Conservation (phyloP, 2,329 filamentous ascomycete species). For the Ploettnerulaceae sp. region DNA sequence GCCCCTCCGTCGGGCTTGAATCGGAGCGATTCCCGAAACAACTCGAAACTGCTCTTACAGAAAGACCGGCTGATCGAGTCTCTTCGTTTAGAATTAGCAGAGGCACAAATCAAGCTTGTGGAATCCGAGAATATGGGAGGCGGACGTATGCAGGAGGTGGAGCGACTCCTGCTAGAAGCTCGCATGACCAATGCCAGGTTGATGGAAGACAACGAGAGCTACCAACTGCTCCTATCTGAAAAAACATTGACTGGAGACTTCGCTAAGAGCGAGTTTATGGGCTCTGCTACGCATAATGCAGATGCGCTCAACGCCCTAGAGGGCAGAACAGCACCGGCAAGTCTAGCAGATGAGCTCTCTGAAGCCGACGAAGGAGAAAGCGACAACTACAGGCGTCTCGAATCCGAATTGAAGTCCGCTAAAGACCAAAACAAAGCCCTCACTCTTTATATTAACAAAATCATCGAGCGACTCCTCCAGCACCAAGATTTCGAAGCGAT, state of each 20-base stretch:
- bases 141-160: constrained; percentile 81
- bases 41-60: constrained; percentile 83
- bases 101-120: constrained; percentile 90
- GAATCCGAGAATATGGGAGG: constrained; percentile 92
- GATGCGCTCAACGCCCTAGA: constrained; percentile 62
- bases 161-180: constrained; percentile 82
- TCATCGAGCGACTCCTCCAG: constrained; percentile 90
- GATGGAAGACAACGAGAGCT: constrained; percentile 98
- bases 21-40: constrained; percentile 83
- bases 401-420: constrained; percentile 70
- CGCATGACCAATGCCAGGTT: constrained; percentile 93
- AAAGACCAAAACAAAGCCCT: constrained; percentile 97
- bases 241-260: constrained; percentile 95
- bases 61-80: constrained; percentile 97
- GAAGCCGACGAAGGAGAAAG: constrained; percentile 59
- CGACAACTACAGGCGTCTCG: constrained; percentile 61
- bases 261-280: constrained; percentile 71
- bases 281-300: constrained; percentile 55
- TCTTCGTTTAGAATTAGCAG: constrained; percentile 84
- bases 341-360: constrained; percentile 84
- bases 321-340: constrained; percentile 51
- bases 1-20: constrained; percentile 80
- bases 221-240: constrained; percentile 89
- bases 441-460: constrained; percentile 97
- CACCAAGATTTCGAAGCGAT: constrained; percentile 95